These are phyloP conservation scores for Rhodotorula babjevae DNA, from an alignment of 768 basidiomycete species.

Conservation along the genomic window DNA sequence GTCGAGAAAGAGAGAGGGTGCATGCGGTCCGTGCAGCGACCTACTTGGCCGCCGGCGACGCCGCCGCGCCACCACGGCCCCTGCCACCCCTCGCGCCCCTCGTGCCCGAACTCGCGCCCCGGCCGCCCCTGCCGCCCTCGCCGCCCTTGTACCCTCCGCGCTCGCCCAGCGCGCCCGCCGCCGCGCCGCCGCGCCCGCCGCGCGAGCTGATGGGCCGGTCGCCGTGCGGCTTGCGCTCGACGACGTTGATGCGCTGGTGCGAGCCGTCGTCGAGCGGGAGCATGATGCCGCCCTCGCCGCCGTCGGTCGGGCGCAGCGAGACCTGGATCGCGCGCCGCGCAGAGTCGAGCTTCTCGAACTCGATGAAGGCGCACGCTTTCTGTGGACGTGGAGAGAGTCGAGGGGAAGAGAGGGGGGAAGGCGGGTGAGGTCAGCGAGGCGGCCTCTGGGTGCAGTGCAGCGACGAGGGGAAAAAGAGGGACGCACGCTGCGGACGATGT, in stretches of 20 bases:
- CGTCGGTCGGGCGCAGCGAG: slow-evolving; percentile 61
- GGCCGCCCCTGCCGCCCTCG: neutral
- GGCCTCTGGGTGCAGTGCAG: no score
- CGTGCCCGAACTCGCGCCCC: neutral
- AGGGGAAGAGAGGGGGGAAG: no score
- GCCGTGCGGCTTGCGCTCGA: slow-evolving; percentile 33
- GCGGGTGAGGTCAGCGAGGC: no score
- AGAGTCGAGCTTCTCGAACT: slow-evolving; percentile 69
- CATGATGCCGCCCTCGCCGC: slow-evolving; percentile 85
- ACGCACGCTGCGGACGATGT: slow-evolving; percentile 63
- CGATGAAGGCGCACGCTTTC: slow-evolving; percentile 92
- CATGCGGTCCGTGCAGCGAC: no score
- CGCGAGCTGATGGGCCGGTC: slow-evolving; percentile 8
- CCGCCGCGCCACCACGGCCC: neutral
- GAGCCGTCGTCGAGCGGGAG: slow-evolving; percentile 60
- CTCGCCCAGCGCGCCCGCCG: neutral
- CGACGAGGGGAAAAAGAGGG: neutral
- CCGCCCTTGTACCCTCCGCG: neutral
- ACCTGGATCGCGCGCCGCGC: slow-evolving; percentile 81
- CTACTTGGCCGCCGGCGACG: neutral
- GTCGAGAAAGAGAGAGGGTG: neutral
- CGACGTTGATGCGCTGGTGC: slow-evolving; percentile 27
- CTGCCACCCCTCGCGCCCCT: neutral
- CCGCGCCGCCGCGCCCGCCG: neutral
- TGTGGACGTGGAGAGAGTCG: neutral